phyloP scores from a whole-genome alignment of 331 rosid genomes.

The Quercus tomentella region DNA sequence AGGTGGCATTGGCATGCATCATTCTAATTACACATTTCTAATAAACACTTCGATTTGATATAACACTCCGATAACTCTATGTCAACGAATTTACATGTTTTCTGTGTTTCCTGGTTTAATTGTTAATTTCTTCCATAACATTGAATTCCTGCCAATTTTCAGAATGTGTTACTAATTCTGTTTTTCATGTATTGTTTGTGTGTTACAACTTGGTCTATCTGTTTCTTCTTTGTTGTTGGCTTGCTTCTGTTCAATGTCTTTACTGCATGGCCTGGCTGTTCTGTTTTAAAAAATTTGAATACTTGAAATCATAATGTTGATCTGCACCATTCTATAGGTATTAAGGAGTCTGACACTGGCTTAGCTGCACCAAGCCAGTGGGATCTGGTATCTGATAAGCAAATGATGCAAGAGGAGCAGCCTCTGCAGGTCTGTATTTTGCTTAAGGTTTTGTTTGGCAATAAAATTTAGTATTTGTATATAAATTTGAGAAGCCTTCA shows the following conservation, averaged over 20 bases:
- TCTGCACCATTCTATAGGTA: constrained; percentile 45
- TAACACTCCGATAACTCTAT: not conserved
- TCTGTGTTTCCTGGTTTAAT: not conserved
- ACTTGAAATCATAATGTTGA: constrained; percentile 12
- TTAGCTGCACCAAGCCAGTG: constrained; percentile 99
- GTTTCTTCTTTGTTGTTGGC: not conserved
- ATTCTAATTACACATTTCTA: not conserved
- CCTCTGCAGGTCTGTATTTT: constrained; percentile 73
- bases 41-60: not conserved
- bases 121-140: not conserved
- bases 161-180: not conserved
- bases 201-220: not conserved
- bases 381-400: constrained; percentile 99
- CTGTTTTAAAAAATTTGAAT: not conserved
- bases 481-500: constrained; percentile 12
- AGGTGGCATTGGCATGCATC: not conserved
- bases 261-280: not conserved
- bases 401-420: constrained; percentile 99
- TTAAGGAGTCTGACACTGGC: constrained; percentile 98
- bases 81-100: not conserved
- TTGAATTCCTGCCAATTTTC: not conserved
- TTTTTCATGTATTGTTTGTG: not conserved
- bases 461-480: not conserved
- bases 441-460: not conserved
- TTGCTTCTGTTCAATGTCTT: not conserved